phyloP scores from a whole-genome alignment of 352 stramenopile genomes.

The Phytophthora pinifolia region DNA sequence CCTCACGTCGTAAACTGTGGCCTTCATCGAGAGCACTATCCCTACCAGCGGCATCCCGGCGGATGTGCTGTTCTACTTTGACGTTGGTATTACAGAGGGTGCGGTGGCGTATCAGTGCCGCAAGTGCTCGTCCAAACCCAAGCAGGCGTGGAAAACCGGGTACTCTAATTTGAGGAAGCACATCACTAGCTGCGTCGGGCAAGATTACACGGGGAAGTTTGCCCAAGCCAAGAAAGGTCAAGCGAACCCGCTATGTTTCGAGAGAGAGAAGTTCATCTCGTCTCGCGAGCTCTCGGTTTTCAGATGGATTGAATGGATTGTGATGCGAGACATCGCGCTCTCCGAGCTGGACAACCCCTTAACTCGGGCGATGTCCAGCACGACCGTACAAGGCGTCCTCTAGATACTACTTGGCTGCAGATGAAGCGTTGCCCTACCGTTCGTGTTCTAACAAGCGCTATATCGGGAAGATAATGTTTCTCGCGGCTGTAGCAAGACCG shows the following conservation, averaged over 20 bases:
- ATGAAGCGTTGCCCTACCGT: slow-evolving; percentile 9
- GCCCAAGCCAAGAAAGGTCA: neutral
- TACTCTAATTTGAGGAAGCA: slow-evolving; percentile 13
- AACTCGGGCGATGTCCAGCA: slow-evolving; percentile 1
- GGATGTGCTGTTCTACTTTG: slow-evolving; percentile 8
- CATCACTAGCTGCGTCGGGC: slow-evolving; percentile 1
- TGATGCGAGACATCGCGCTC: slow-evolving; percentile 9
- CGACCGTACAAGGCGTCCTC: too few species aligned
- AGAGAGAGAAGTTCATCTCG: slow-evolving; percentile 3
- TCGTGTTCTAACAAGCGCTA: slow-evolving; percentile 6
- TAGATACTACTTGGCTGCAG: too few species aligned
- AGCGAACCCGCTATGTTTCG: slow-evolving; percentile 2
- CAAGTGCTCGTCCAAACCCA: slow-evolving; percentile 6
- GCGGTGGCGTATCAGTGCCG: neutral
- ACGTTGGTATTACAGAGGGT: neutral
- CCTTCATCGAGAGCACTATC: too few species aligned
- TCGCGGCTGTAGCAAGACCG: slow-evolving; percentile 16
- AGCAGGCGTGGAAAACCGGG: slow-evolving; percentile 12
- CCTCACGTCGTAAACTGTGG: neutral
- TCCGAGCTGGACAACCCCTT: slow-evolving; percentile 7
- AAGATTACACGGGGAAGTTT: slow-evolving; percentile 6
- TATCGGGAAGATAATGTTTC: slow-evolving; percentile 24
- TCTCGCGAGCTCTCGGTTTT: neutral
- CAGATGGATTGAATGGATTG: slow-evolving; percentile 8
- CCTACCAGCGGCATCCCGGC: too few species aligned